A percentile compares a stretch with the other conserved stretches of the same genome.
Conservation (phyloP, 2,329 filamentous ascomycete genomes). For the Sporothrix humicola region DNA sequence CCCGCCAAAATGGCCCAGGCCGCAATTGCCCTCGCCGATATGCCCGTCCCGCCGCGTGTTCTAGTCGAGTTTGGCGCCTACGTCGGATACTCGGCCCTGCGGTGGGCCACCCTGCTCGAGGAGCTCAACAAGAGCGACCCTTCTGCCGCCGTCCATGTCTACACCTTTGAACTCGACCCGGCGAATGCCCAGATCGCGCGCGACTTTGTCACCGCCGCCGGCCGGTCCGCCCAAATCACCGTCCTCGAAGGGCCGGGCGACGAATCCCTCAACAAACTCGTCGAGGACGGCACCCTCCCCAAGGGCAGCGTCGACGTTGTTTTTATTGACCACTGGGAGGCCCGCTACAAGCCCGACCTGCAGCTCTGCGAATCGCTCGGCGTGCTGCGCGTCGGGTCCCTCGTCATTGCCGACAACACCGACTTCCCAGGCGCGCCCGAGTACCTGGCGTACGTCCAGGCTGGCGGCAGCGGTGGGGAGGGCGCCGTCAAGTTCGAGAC, state of each 20-base stretch:
- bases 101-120: constrained; percentile 42
- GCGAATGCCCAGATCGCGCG: constrained; percentile 43
- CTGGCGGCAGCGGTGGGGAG: constrained; percentile 38
- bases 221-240: constrained; percentile 44
- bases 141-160: constrained; percentile 41
- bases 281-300: constrained; percentile 41
- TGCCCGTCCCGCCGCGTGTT: constrained; percentile 42
- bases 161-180: constrained; percentile 47
- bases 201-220: constrained; percentile 45
- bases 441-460: constrained; percentile 50
- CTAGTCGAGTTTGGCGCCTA: constrained; percentile 48
- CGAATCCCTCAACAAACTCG: constrained; percentile 43
- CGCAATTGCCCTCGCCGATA: constrained; percentile 37
- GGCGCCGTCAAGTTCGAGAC: constrained; percentile 41
- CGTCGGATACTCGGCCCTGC: constrained; percentile 47
- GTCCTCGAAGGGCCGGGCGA: constrained; percentile 45
- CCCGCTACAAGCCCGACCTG: constrained; percentile 47
- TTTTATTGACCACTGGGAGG: constrained; percentile 48
- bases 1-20: constrained; percentile 42
- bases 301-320: constrained; percentile 44
- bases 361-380: constrained; percentile 45
- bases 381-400: constrained; percentile 44
- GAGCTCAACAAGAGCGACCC: constrained; percentile 37
- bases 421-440: constrained; percentile 51
- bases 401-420: constrained; percentile 53